phyloP scores from a whole-genome alignment of 768 basidiomycete genomes.

The Pisolithus albus region DNA sequence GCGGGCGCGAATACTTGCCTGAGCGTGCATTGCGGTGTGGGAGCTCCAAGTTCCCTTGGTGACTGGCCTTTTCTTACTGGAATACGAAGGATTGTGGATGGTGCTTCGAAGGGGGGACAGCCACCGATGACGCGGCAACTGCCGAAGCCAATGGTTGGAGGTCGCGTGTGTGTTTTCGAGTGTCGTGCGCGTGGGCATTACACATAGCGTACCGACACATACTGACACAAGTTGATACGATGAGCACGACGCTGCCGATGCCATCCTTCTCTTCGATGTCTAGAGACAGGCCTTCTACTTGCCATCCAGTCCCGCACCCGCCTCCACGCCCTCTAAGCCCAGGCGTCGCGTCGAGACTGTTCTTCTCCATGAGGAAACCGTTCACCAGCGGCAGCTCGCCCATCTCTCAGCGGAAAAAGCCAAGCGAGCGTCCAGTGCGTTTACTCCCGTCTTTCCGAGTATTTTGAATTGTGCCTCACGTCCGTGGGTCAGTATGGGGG shows the following conservation, averaged over 20 bases:
- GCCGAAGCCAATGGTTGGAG: no score
- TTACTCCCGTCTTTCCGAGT: not conserved
- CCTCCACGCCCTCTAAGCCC: conserved; percentile 5
- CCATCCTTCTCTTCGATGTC: conserved; percentile 8
- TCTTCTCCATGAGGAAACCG: conserved; percentile 26
- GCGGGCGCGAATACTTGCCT: not conserved
- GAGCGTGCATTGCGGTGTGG: not conserved
- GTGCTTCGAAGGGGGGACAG: no score
- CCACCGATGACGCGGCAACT: no score
- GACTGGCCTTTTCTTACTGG: no score
- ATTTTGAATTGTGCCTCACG: conserved; percentile 5
- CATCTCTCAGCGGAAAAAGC: conserved; percentile 16
- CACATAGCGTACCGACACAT: no score
- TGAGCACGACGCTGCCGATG: conserved; percentile 11
- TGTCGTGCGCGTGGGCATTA: no score
- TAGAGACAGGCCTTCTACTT: conserved; percentile 1
- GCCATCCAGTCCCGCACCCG: not conserved
- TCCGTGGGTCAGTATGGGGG: conserved; percentile 20
- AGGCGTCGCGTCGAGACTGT: conserved; percentile 22
- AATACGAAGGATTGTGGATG: no score
- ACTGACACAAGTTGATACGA: not conserved
- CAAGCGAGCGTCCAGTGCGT: conserved; percentile 14
- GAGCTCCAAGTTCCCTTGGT: no score
- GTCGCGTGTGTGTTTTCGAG: no score
- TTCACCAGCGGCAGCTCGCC: conserved; percentile 13